These are phyloP conservation scores for Yamadazyma takamatsuzukensis DNA, from an alignment of 805 yeast species.

Conservation along the genomic window DNA sequence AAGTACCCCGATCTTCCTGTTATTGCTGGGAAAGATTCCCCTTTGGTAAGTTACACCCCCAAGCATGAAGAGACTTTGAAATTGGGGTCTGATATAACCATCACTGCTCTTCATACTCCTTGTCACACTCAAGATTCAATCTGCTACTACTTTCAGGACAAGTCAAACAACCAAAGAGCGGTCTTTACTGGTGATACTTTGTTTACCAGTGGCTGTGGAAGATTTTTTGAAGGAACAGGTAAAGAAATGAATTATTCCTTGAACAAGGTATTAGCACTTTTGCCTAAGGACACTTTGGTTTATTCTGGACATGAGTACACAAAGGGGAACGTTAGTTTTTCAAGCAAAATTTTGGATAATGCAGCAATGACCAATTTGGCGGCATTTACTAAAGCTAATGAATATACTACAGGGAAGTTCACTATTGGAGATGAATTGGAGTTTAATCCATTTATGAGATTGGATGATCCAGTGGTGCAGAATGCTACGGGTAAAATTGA, in stretches of 20 bases:
- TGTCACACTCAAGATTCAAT: conserved; percentile 97
- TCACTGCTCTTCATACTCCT: conserved; percentile 89
- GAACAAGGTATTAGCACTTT: conserved; percentile 49
- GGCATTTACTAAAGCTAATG: conserved; percentile 49
- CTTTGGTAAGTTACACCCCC: conserved; percentile 69
- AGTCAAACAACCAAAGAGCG: conserved; percentile 57
- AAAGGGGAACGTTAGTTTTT: conserved; percentile 72
- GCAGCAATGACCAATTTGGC: conserved; percentile 55
- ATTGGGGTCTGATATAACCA: conserved; percentile 60
- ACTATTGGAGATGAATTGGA: conserved; percentile 78
- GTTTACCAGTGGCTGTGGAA: conserved; percentile 92
- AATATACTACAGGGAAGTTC: conserved; percentile 79
- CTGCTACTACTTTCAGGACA: conserved; percentile 75
- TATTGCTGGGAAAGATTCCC: conserved; percentile 82
- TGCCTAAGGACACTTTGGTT: conserved; percentile 70
- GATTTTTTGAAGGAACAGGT: conserved; percentile 91
- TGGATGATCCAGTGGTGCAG: conserved; percentile 60
- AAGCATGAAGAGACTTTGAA: conserved; percentile 55
- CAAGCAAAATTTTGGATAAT: conserved; percentile 55
- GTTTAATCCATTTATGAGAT: conserved; percentile 88
- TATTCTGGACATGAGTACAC: conserved; percentile 98
- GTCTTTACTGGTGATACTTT: conserved; percentile 96
- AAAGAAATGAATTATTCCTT: conserved; percentile 74
- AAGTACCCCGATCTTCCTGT: conserved; percentile 51
- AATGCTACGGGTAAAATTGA: conserved; percentile 52